Evolutionary conservation across 2,329 filamentous ascomycete genomes (phyloP).

Genomic region (Pseudogymnoascus sp.): DNA sequence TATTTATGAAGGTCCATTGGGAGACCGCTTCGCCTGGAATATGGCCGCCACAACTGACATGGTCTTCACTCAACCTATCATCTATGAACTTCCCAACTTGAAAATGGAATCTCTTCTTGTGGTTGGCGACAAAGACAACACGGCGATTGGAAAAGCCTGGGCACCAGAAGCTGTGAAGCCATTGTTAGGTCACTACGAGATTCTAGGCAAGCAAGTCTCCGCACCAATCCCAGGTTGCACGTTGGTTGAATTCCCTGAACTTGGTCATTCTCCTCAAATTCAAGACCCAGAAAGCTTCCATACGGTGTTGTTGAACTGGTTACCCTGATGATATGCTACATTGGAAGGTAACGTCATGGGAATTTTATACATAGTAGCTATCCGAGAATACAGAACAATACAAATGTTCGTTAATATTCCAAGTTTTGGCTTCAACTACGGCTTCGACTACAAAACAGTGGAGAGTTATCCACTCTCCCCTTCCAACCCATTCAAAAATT

Average conservation of each 20-base stretch:
- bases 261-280: conserved; percentile 48
- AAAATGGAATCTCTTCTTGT: conserved; percentile 14
- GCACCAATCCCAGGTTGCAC: conserved; percentile 37
- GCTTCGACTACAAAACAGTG: too few species aligned
- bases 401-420: too few species aligned
- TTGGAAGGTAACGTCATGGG: too few species aligned
- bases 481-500: neutral
- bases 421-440: too few species aligned
- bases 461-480: neutral
- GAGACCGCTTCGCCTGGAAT: conserved; percentile 20
- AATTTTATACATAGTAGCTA: conserved; percentile 19
- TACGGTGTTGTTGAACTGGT: conserved; percentile 38
- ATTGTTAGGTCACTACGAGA: conserved; percentile 41
- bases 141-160: conserved; percentile 48
- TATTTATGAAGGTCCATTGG: conserved; percentile 37
- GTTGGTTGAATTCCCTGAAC: conserved; percentile 39
- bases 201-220: conserved; percentile 40
- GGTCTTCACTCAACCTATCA: neutral
- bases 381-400: neutral
- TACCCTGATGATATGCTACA: conserved; percentile 22
- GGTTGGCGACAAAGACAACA: conserved; percentile 22
- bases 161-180: conserved; percentile 34
- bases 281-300: conserved; percentile 42
- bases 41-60: conserved; percentile 13
- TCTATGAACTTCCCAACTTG: conserved; percentile 13